phyloP scores from a whole-genome alignment of 2,329 filamentous ascomycete genomes.

The Cercospora sp. region DNA sequence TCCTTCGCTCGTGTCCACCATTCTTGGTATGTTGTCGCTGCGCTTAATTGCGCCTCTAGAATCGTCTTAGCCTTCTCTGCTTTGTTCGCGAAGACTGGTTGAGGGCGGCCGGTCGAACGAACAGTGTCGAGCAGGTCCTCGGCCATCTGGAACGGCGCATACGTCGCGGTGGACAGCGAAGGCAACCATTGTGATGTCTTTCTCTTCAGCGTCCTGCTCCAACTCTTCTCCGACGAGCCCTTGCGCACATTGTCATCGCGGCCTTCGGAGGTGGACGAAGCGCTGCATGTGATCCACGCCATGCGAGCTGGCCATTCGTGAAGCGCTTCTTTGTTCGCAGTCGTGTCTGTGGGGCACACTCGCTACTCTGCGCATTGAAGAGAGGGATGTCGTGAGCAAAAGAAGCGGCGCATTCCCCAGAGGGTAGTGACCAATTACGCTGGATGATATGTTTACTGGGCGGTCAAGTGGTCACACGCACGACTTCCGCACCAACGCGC shows the following conservation, averaged over 20 bases:
- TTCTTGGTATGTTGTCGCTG: conserved; percentile 18
- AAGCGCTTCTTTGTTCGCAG: background rate
- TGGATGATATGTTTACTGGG: conserved; percentile 5
- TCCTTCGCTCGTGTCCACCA: conserved; percentile 22
- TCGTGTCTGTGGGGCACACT: background rate
- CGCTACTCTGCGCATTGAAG: background rate
- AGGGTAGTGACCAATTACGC: background rate
- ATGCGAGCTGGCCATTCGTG: conserved; percentile 18
- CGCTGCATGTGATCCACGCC: conserved; percentile 12
- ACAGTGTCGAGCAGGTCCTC: conserved; percentile 20
- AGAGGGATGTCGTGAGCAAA: background rate
- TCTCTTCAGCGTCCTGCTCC: background rate
- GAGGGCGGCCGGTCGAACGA: conserved; percentile 1
- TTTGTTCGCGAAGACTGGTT: background rate
- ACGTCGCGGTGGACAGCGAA: conserved; percentile 8
- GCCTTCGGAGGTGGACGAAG: background rate
- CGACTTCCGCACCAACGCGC: background rate
- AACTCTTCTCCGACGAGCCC: background rate
- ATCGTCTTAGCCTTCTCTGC: conserved; percentile 13
- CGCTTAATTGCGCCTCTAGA: conserved; percentile 20
- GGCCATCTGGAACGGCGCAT: conserved; percentile 21
- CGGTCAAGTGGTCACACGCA: conserved; percentile 11
- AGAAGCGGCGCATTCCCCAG: background rate
- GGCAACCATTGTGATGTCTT: conserved; percentile 13
- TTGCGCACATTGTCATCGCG: conserved; percentile 6